Percentiles rank a stretch among this genome's conserved stretches.
These are phyloP conservation scores for Acacia concinna DNA, from an alignment of 331 rosid species.

Conservation along the genomic window DNA sequence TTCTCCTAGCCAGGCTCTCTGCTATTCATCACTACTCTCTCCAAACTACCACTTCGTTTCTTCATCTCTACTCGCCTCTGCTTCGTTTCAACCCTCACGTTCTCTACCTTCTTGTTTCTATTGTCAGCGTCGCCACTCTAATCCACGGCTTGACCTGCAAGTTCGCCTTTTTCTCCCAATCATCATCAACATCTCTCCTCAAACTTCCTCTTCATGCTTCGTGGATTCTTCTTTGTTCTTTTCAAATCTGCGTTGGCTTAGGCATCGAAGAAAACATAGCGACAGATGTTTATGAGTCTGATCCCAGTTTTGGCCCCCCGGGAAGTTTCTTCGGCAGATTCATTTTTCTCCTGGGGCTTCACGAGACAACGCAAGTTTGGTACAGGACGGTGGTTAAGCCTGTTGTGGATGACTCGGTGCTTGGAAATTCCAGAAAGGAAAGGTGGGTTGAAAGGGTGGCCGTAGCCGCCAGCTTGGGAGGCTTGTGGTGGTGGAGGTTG, in stretches of 20 bases:
- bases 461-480: conserved; percentile 52
- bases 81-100: conserved; percentile 40
- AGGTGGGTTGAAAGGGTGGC: conserved; percentile 57
- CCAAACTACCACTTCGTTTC: conserved; percentile 31
- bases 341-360: conserved; percentile 65
- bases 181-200: conserved; percentile 21
- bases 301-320: conserved; percentile 29
- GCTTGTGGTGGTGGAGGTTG: conserved; percentile 82
- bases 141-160: conserved; percentile 52
- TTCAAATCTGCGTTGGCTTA: conserved; percentile 69
- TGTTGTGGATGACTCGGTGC: conserved; percentile 78
- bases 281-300: conserved; percentile 31
- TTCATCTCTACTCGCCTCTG: conserved; percentile 35
- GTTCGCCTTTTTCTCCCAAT: conserved; percentile 25
- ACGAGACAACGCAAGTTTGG: conserved; percentile 76
- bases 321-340: conserved; percentile 46
- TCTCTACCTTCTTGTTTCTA: conserved; percentile 52
- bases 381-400: conserved; percentile 71
- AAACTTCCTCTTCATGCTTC: conserved; percentile 47
- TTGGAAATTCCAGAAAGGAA: conserved; percentile 45
- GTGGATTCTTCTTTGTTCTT: conserved; percentile 64
- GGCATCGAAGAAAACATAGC: conserved; percentile 58
- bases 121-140: conserved; percentile 47
- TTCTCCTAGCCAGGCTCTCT: conserved; percentile 65
- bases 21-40: conserved; percentile 35